Conservation (phyloP, 371 early-diverging fungal genomes). For the Zychaea mexicana region DNA sequence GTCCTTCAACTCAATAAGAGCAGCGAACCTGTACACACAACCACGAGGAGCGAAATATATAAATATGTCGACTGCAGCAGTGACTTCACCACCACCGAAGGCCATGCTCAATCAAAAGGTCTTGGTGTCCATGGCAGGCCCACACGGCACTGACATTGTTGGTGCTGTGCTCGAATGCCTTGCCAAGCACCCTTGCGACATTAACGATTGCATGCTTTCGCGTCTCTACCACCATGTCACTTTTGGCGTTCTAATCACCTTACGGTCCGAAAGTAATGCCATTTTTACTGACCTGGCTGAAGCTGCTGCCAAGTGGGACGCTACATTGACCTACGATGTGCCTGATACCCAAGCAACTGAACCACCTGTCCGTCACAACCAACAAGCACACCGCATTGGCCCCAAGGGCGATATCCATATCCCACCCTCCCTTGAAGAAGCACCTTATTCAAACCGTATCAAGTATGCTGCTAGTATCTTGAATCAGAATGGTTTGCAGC, state of each 20-base stretch:
- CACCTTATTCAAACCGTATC: conserved; percentile 76
- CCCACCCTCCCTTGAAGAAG: conserved; percentile 73
- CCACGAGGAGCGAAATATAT: too few relatives aligned
- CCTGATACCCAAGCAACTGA: conserved; percentile 71
- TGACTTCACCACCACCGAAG: conserved; percentile 40
- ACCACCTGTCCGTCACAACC: conserved; percentile 38
- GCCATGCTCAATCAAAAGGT: conserved; percentile 64
- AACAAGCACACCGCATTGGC: conserved; percentile 23
- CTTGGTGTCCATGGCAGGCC: conserved; percentile 77
- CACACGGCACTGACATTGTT: conserved; percentile 89
- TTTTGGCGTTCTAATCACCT: conserved; percentile 78
- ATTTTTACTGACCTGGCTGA: conserved; percentile 76
- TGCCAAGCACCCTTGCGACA: conserved; percentile 67
- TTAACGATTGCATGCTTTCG: conserved; percentile 83
- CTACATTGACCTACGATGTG: conserved; percentile 75
- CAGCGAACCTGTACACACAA: too few relatives aligned
- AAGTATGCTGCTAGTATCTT: conserved; percentile 86
- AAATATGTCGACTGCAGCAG: not conserved
- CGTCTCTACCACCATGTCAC: conserved; percentile 88
- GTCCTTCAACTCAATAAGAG: too few relatives aligned
- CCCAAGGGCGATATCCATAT: conserved; percentile 43
- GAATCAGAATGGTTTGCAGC: conserved; percentile 74
- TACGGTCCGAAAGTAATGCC: conserved; percentile 69
- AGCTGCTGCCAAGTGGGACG: conserved; percentile 84
- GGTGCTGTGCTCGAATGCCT: conserved; percentile 77